These are phyloP conservation scores for Pythium coloratum DNA, from an alignment of 352 stramenopile genomes.

Conservation along the genomic window DNA sequence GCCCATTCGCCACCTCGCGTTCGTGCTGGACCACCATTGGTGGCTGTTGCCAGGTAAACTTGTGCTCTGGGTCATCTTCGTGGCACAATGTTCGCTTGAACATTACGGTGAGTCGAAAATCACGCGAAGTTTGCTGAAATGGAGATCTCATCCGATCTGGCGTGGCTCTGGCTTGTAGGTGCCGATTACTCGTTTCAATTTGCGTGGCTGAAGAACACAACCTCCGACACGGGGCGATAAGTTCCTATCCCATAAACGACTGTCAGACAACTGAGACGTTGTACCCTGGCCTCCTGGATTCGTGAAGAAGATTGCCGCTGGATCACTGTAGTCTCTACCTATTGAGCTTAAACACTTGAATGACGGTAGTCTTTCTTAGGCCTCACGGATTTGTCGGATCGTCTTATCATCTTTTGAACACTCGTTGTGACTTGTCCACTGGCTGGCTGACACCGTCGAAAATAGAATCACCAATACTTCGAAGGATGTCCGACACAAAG, in stretches of 20 bases:
- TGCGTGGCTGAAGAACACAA: neutral
- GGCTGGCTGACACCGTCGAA: neutral
- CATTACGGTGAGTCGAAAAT: slow-evolving; percentile 30
- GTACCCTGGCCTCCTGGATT: no score
- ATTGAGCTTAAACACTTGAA: no score
- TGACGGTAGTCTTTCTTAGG: no score
- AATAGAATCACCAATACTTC: neutral
- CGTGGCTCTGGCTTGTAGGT: neutral
- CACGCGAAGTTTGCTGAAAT: no score
- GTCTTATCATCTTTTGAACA: no score
- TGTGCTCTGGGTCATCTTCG: slow-evolving; percentile 43
- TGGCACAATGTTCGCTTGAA: slow-evolving; percentile 29
- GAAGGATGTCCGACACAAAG: no score
- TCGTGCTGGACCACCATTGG: slow-evolving; percentile 39
- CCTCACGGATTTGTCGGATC: no score
- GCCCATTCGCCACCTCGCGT: slow-evolving; percentile 31
- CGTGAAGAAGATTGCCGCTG: no score
- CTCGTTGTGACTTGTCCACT: no score
- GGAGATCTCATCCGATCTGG: no score
- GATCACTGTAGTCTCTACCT: no score
- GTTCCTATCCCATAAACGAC: neutral
- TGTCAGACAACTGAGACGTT: neutral
- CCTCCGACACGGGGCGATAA: no score
- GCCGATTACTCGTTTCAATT: neutral
- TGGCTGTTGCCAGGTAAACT: slow-evolving; percentile 39